Percentiles rank a stretch among this genome's conserved stretches.
Evolutionary conservation across 2,329 filamentous ascomycete genomes (phyloP).

Genomic region (Fusarium robinianum): DNA sequence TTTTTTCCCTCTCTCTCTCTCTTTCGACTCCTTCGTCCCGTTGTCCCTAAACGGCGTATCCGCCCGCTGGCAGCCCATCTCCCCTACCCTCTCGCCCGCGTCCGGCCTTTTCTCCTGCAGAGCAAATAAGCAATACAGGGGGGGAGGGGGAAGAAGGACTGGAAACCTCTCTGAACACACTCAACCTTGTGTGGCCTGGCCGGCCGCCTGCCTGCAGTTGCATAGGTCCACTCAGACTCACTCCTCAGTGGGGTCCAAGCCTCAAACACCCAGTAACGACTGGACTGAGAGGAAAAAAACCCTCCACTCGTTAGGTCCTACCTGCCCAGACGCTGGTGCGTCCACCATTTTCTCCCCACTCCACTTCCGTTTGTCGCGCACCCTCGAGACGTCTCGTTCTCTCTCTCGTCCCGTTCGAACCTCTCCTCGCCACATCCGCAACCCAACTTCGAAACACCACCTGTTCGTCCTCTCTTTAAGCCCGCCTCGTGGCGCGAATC

Average conservation of each 20-base stretch:
- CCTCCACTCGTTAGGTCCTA: too few species aligned
- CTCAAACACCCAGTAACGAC: too few species aligned
- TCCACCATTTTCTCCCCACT: not conserved
- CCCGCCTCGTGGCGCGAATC: conserved; percentile 15
- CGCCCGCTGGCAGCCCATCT: too few species aligned
- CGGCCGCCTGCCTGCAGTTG: not conserved
- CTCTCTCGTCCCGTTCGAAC: conserved; percentile 8
- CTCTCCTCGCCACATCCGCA: conserved; percentile 26
- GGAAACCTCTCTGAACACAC: conserved; percentile 7
- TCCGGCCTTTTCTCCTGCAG: not conserved
- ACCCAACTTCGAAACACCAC: conserved; percentile 16
- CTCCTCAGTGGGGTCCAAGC: too few species aligned
- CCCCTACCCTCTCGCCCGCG: too few species aligned
- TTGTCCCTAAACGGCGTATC: too few species aligned
- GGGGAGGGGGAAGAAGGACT: not conserved
- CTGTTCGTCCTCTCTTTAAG: conserved; percentile 16
- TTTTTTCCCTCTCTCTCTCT: too few species aligned
- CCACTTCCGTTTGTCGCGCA: conserved; percentile 9
- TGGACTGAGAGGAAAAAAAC: too few species aligned
- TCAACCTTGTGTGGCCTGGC: not conserved
- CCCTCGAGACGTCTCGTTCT: conserved; percentile 8
- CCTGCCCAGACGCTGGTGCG: too few species aligned
- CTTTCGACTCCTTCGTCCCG: too few species aligned
- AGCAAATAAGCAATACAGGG: too few species aligned
- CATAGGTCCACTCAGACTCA: too few species aligned